Evolutionary conservation across 148 eudicot species (phyloP).

Genomic region (Cornus kousa): DNA sequence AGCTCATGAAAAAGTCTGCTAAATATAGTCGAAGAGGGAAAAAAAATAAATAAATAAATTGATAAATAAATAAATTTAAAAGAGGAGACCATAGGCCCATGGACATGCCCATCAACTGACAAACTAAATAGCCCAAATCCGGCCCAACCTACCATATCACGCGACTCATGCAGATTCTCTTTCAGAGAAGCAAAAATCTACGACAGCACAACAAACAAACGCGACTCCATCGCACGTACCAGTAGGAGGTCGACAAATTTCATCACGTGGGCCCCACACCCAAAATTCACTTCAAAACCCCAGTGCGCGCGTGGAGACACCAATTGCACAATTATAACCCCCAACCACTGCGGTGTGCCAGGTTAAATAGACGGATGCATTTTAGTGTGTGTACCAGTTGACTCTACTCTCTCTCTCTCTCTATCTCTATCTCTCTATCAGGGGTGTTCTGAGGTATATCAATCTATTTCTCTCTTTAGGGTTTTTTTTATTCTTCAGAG

Average conservation of each 20-base stretch:
- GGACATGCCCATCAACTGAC: too few species aligned
- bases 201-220: neutral
- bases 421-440: slow-evolving; percentile 3
- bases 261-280: neutral
- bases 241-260: neutral
- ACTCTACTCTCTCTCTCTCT: neutral
- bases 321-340: neutral
- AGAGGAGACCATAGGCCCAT: too few species aligned
- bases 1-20: too few species aligned
- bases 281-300: neutral
- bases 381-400: neutral
- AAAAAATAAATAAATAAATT: too few species aligned
- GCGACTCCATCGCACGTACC: neutral
- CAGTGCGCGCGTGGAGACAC: neutral
- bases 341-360: neutral
- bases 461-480: neutral
- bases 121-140: too few species aligned
- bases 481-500: neutral
- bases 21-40: too few species aligned
- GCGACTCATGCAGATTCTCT: neutral
- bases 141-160: neutral
- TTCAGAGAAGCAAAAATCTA: neutral
- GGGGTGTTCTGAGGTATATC: slow-evolving; percentile 23
- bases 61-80: too few species aligned
- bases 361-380: neutral